Percentiles rank a stretch among this genome's conserved stretches.
Conservation (phyloP, 2,329 filamentous ascomycete genomes). For the Teratosphaeria zuluensis region DNA sequence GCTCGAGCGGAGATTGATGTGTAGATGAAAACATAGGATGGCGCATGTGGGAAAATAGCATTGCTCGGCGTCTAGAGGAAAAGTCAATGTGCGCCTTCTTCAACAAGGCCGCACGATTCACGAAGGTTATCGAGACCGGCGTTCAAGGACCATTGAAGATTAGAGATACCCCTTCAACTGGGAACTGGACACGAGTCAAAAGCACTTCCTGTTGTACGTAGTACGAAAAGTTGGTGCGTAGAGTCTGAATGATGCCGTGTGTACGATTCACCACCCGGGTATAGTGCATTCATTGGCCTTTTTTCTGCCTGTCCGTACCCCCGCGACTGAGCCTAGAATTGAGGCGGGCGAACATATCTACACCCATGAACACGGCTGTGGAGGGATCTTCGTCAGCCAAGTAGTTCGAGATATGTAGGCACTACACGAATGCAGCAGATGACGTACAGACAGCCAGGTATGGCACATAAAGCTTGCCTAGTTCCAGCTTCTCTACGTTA, state of each 20-base stretch:
- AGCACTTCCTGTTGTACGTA: neutral
- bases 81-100: neutral
- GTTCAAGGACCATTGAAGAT: neutral
- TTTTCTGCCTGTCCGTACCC: neutral
- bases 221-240: no score
- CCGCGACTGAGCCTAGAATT: neutral
- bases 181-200: neutral
- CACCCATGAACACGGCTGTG: conserved; percentile 32
- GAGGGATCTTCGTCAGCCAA: neutral
- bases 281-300: neutral
- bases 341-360: conserved; percentile 30
- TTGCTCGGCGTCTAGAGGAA: neutral
- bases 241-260: no score
- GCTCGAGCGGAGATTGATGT: neutral
- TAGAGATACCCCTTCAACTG: neutral
- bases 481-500: conserved; percentile 36
- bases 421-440: neutral
- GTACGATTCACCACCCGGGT: neutral
- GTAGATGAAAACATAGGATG: neutral
- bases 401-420: neutral
- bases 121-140: neutral
- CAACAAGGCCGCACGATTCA: neutral
- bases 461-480: conserved; percentile 47
- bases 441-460: conserved; percentile 47
- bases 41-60: neutral